Conservation (phyloP, 2,329 filamentous ascomycete species). For the Aspergillus sp. region DNA sequence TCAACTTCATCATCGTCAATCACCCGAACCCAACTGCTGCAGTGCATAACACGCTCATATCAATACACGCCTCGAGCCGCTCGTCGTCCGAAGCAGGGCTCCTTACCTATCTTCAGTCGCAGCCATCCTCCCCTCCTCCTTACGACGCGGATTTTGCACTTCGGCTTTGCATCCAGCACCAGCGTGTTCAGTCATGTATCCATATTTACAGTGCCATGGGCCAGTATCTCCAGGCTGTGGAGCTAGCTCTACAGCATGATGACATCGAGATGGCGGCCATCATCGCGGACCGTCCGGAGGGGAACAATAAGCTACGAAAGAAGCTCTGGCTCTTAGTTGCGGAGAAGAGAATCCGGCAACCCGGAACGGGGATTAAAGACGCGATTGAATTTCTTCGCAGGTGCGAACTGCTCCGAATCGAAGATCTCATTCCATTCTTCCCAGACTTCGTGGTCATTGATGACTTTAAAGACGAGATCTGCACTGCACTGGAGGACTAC, state of each 20-base stretch:
- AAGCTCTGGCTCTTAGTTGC: slow-evolving; percentile 94
- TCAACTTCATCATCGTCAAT: slow-evolving; percentile 85
- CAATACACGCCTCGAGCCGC: slow-evolving; percentile 85
- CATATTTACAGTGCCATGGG: slow-evolving; percentile 98
- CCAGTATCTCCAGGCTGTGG: slow-evolving; percentile 89
- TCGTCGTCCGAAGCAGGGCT: slow-evolving; percentile 82
- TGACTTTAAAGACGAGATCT: slow-evolving; percentile 99
- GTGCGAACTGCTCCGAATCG: slow-evolving; percentile 88
- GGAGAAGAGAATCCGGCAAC: slow-evolving; percentile 80
- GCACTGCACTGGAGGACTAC: slow-evolving; percentile 88
- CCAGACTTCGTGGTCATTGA: slow-evolving; percentile 98
- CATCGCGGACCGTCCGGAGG: slow-evolving; percentile 80
- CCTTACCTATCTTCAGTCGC: slow-evolving; percentile 83
- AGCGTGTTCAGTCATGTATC: slow-evolving; percentile 88
- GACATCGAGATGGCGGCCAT: slow-evolving; percentile 86
- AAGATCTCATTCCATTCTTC: slow-evolving; percentile 97
- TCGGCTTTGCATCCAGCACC: slow-evolving; percentile 89
- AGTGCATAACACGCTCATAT: slow-evolving; percentile 94
- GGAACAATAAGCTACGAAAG: slow-evolving; percentile 78
- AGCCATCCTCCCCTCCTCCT: slow-evolving; percentile 78
- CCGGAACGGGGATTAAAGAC: slow-evolving; percentile 82
- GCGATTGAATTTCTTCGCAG: slow-evolving; percentile 92
- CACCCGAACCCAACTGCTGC: slow-evolving; percentile 77
- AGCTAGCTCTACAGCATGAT: slow-evolving; percentile 84
- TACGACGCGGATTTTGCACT: slow-evolving; percentile 97